These are phyloP conservation scores for Colletotrichum brevisporum DNA, from an alignment of 2,329 filamentous ascomycete genomes.

Conservation along the genomic window DNA sequence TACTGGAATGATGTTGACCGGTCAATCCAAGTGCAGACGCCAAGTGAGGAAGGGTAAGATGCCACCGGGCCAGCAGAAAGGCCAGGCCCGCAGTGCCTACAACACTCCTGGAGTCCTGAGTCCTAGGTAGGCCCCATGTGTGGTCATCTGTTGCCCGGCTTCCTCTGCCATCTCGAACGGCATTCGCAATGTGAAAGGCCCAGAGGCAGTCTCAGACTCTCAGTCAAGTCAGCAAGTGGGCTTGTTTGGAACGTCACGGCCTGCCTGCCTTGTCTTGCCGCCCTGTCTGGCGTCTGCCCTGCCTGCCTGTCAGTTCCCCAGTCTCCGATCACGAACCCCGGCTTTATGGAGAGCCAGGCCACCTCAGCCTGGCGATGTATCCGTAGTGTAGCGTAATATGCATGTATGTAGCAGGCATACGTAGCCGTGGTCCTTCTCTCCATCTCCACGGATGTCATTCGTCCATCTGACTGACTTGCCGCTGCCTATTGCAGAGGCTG, in stretches of 20 bases:
- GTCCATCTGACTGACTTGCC: neutral
- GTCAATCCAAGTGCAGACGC: constrained; percentile 26
- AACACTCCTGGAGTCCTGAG: no score
- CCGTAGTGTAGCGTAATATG: no score
- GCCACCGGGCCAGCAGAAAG: neutral
- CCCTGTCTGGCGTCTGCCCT: neutral
- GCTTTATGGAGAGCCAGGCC: constrained; percentile 1
- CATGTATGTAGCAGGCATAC: neutral
- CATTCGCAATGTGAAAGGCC: no score
- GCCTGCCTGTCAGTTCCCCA: constrained; percentile 16
- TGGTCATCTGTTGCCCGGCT: no score
- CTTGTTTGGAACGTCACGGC: no score
- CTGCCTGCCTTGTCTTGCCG: neutral
- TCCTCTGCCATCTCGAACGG: no score
- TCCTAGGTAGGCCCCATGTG: no score
- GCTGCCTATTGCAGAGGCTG: neutral
- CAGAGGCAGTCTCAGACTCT: no score
- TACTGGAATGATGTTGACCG: constrained; percentile 11
- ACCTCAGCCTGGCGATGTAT: neutral
- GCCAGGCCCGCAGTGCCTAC: neutral
- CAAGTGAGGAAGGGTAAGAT: constrained; percentile 17
- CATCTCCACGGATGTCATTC: no score
- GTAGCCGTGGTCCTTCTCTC: neutral
- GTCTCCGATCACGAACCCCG: constrained; percentile 13
- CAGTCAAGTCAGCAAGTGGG: no score